These are phyloP conservation scores for Quercus dentata DNA, from an alignment of 306 rosid species.

Conservation along the genomic window DNA sequence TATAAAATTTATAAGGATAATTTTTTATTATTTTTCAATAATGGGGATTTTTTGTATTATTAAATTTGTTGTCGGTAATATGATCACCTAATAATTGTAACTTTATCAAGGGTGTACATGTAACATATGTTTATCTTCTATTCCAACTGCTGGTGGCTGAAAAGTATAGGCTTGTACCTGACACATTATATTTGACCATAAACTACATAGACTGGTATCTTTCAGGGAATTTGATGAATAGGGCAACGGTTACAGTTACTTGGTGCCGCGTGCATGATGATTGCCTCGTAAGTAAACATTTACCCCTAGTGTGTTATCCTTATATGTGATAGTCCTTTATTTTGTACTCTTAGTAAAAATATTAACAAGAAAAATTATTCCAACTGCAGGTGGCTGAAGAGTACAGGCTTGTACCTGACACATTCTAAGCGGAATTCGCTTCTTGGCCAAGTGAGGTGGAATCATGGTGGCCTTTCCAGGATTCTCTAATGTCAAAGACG, in stretches of 20 bases:
- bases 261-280: slow-evolving; percentile 97
- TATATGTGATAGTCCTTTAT: too few species aligned
- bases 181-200: slow-evolving; percentile 85
- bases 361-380: too few species aligned
- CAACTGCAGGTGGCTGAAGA: too few species aligned
- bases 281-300: slow-evolving; percentile 76
- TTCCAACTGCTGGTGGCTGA: slow-evolving; percentile 75
- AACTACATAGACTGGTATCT: slow-evolving; percentile 92
- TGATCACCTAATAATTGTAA: not conserved
- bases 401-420: too few species aligned
- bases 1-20: not conserved
- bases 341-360: too few species aligned
- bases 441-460: too few species aligned
- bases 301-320: not conserved
- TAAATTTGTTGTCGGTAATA: not conserved
- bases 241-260: slow-evolving; percentile 87
- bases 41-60: not conserved
- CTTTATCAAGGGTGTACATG: not conserved
- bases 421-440: too few species aligned
- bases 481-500: slow-evolving; percentile 10
- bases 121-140: not conserved
- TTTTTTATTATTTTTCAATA: not conserved
- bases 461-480: too few species aligned
- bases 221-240: slow-evolving; percentile 79
- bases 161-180: slow-evolving; percentile 90